Evolutionary conservation across 441 rosid genomes (phyloP).

Genomic region (Bocquillonia castaneifolia): DNA sequence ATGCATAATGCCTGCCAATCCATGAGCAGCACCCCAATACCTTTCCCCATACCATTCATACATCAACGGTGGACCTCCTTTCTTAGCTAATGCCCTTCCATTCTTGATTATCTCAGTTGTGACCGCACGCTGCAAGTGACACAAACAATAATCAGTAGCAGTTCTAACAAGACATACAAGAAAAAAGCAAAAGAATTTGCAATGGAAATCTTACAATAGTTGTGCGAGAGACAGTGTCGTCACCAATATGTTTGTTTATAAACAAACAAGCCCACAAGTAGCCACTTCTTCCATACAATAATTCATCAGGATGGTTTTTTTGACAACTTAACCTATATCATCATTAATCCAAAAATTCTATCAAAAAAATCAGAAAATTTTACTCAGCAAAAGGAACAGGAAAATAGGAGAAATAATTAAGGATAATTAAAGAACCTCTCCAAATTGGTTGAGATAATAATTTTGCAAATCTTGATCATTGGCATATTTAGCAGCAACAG

Average conservation of each 20-base stretch:
- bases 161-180: neutral
- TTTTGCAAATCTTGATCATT: slow-evolving; percentile 42
- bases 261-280: slow-evolving; percentile 63
- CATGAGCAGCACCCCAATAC: slow-evolving; percentile 74
- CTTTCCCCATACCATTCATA: slow-evolving; percentile 68
- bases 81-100: slow-evolving; percentile 45
- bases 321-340: slow-evolving; percentile 42
- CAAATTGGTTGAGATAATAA: slow-evolving; percentile 43
- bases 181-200: neutral
- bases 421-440: slow-evolving; percentile 33
- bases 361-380: neutral
- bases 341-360: neutral
- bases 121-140: slow-evolving; percentile 38
- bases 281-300: slow-evolving; percentile 56
- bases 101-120: slow-evolving; percentile 42
- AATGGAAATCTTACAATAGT: slow-evolving; percentile 33
- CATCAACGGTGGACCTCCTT: slow-evolving; percentile 58
- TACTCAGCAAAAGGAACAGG: neutral
- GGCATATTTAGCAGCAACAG: slow-evolving; percentile 51
- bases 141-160: neutral
- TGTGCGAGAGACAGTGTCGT: slow-evolving; percentile 36
- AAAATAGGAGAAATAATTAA: neutral
- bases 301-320: slow-evolving; percentile 46
- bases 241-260: slow-evolving; percentile 56
- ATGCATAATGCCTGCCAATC: slow-evolving; percentile 64